Base-by-base conservation (phyloP, 345 rosid species). In the Eucalyptus grandis region DNA sequence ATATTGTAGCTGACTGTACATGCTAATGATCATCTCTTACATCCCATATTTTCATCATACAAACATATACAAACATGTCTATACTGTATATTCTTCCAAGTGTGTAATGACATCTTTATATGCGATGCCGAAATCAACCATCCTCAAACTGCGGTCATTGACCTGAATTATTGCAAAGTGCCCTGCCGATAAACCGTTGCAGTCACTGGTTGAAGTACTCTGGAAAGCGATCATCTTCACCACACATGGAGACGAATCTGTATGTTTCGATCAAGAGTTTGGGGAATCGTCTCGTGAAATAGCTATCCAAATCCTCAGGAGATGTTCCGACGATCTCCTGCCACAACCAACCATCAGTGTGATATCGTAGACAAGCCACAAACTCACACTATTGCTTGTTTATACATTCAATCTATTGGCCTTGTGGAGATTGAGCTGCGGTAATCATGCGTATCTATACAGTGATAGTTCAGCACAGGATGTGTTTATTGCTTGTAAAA, bases 301-400 rank as follows among this genome's bases (percentile, higher is more conserved):
- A 98, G 37, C 89, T 89, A 62, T 98, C 95, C 50, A 92, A 98
- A 16, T 99, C 99, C 92, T 96, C 98, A 50, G 99, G 99, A 88
- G 96, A 94, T 34, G 96, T 87, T 90, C 99, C 99, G 1, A 97
- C 92, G 49, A 97, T 96, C 88, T 96, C 95, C 99, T 98, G 94
- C 88, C 88, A 88, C n/a, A 90, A n/a, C 47, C 85, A 2, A 40
- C 85, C 30, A 77, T 77, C 85, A 40, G 14, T 21, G 47, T 13
- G 15, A 37, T 87, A 80, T 51, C 83, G 60, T 80, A 62, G 62
- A 17, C 19, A 49, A 34, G 58, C 34, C 50, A 44, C 22, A 26
- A 2, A 77, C 85, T 40, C 85, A 19, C 30, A 11, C 30, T 1
- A 77, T 77, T 40, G 85, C 85, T 77, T 8, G 26, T 37, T 72